Percentiles rank a stretch among this genome's conserved stretches.
These are phyloP conservation scores for Trypanosoma conorhini DNA, from an alignment of 208 protist genomes.

Conservation along the genomic window DNA sequence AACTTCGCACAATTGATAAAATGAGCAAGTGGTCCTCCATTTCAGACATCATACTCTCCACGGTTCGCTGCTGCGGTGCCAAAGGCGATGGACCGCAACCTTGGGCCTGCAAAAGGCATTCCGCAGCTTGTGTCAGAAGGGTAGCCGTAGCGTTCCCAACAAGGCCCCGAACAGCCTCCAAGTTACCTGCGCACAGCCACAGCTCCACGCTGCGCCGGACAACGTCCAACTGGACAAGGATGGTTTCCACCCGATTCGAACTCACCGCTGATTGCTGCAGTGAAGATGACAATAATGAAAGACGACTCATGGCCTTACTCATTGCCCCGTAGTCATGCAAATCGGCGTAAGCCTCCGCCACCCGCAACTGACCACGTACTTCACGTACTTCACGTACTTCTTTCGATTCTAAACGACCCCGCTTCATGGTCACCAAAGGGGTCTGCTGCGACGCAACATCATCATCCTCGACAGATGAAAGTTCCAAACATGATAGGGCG, in stretches of 20 bases:
- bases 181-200: conserved; percentile 7
- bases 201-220: conserved; percentile 16
- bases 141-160: conserved; percentile 8
- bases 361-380: conserved; percentile 3
- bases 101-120: background rate
- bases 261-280: background rate
- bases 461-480: background rate
- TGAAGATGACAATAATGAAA: background rate
- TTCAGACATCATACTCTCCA: conserved; percentile 1
- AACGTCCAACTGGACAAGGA: conserved; percentile 19
- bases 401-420: conserved; percentile 15
- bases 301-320: conserved; percentile 11
- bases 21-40: conserved; percentile 17
- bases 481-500: background rate
- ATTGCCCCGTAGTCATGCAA: conserved; percentile 21
- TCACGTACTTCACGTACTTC: conserved; percentile 5
- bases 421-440: background rate
- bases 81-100: background rate
- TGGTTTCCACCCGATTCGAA: background rate
- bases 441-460: background rate
- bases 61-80: background rate
- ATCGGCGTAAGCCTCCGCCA: conserved; percentile 21
- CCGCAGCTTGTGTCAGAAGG: conserved; percentile 25
- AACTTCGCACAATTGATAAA: conserved; percentile 25
- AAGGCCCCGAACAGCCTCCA: conserved; percentile 20